Conservation (phyloP, 257 asterid genomes). For the Ballota nigra region DNA sequence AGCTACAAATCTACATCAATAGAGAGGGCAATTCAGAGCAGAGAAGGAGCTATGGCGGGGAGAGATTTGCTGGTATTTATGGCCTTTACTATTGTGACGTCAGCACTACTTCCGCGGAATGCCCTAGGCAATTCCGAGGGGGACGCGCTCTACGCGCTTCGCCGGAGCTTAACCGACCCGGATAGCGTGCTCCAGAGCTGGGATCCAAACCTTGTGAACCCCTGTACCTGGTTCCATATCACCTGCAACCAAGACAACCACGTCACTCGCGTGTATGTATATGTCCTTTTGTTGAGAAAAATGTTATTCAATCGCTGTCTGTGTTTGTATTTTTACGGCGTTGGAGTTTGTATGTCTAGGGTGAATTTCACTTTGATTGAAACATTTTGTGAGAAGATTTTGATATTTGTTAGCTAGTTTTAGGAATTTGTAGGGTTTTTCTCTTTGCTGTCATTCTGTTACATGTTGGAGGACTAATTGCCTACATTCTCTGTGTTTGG, state of each 20-base stretch:
- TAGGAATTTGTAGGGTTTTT: neutral
- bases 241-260: constrained; percentile 58
- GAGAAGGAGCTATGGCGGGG: constrained; percentile 35
- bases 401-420: neutral
- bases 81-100: constrained; percentile 28
- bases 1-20: neutral
- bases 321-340: neutral
- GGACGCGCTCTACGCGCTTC: constrained; percentile 56
- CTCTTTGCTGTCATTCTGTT: neutral
- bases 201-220: constrained; percentile 61
- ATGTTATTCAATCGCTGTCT: neutral
- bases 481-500: neutral
- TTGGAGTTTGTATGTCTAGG: neutral
- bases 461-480: neutral
- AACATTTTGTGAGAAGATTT: neutral
- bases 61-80: constrained; percentile 30
- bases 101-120: constrained; percentile 24
- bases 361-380: neutral
- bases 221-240: constrained; percentile 64
- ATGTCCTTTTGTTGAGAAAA: neutral
- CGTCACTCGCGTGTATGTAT: constrained; percentile 62
- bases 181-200: constrained; percentile 65
- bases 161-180: constrained; percentile 54
- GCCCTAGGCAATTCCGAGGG: constrained; percentile 53
- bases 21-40: neutral